Conservation (phyloP, 257 asterid genomes). For the Nicotiana attenuata region DNA sequence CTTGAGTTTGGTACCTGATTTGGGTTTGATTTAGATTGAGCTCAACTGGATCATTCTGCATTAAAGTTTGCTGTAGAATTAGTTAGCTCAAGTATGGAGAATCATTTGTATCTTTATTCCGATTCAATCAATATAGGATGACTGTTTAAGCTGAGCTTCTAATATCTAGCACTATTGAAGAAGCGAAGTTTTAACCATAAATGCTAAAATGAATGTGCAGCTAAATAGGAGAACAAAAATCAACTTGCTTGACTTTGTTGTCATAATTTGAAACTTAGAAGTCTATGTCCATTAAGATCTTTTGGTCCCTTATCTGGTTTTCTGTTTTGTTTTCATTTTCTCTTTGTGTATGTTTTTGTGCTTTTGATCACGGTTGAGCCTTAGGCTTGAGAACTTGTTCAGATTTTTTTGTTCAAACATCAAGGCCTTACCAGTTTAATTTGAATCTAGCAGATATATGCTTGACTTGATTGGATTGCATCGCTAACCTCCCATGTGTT, state of each 20-base stretch:
- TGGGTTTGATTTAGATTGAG: not conserved
- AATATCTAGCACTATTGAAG: slow-evolving; percentile 1
- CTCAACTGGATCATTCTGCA: not conserved
- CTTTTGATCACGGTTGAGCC: not conserved
- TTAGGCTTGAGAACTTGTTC: not conserved
- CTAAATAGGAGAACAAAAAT: not conserved
- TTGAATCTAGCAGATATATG: not conserved
- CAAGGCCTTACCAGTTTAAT: not conserved
- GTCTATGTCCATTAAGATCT: not conserved
- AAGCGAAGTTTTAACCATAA: not conserved
- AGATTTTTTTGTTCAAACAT: not conserved
- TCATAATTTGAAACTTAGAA: not conserved
- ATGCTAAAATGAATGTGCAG: not conserved
- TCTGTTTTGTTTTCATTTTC: not conserved
- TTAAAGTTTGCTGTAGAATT: not conserved
- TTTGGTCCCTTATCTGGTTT: not conserved
- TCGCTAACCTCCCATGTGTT: not conserved
- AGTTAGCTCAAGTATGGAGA: not conserved
- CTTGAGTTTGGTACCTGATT: not conserved
- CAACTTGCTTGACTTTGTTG: slow-evolving; percentile 4
- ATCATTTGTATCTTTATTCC: not conserved
- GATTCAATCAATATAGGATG: not conserved
- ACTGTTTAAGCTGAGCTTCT: not conserved
- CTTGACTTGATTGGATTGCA: not conserved
- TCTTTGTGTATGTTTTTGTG: not conserved